These are phyloP conservation scores for Musa acuminata DNA, from an alignment of 176 grass and related monocot species.

Conservation along the genomic window DNA sequence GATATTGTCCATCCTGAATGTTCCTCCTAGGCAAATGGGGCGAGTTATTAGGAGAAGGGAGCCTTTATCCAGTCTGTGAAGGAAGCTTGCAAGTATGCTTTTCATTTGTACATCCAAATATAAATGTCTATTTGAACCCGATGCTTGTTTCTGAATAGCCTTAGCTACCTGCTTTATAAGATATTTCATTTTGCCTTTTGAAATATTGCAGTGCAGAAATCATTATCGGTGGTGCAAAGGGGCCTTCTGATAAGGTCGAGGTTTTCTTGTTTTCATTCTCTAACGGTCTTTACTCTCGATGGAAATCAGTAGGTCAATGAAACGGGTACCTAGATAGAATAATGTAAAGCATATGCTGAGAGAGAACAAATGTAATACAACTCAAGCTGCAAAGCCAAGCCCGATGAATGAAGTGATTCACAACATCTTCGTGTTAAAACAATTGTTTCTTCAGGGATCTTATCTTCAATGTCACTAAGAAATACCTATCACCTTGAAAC, in stretches of 20 bases:
- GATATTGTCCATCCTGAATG: conserved; percentile 77
- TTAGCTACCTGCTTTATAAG: conserved; percentile 9
- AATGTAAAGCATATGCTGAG: too few species aligned
- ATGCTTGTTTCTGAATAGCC: not conserved
- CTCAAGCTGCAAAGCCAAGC: too few species aligned
- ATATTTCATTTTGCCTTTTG: conserved; percentile 3
- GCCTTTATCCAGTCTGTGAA: conserved; percentile 67
- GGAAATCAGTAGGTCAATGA: too few species aligned
- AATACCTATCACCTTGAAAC: too few species aligned
- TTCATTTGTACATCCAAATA: conserved; percentile 12
- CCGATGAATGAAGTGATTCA: too few species aligned
- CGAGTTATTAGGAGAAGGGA: conserved; percentile 73
- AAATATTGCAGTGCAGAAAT: conserved; percentile 66
- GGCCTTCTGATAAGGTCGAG: conserved; percentile 71
- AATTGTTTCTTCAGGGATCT: too few species aligned
- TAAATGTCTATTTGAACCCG: not conserved
- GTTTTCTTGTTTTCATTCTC: not conserved
- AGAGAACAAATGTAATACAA: too few species aligned
- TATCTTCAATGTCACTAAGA: too few species aligned
- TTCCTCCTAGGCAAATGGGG: conserved; percentile 94
- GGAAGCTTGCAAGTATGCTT: conserved; percentile 84
- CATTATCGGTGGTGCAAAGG: conserved; percentile 75
- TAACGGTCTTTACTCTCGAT: too few species aligned
- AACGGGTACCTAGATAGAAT: too few species aligned
- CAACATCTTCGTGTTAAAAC: too few species aligned